Evolutionary conservation across 2,329 filamentous ascomycete species (phyloP).

Genomic region (Neofusicoccum laricinum): DNA sequence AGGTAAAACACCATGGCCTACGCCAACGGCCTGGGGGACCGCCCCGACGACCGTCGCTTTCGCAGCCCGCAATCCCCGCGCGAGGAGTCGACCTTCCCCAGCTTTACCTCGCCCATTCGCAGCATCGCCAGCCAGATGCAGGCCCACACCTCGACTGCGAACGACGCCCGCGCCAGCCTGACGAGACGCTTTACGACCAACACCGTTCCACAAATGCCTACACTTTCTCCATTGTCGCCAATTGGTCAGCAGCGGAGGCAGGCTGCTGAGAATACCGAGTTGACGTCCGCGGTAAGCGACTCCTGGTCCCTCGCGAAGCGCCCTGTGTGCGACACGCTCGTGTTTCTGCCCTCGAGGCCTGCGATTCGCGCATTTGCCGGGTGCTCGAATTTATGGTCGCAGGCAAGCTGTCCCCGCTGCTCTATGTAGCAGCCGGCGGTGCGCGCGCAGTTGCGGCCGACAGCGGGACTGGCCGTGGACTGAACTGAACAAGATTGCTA

Average conservation of each 20-base stretch:
- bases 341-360: not conserved
- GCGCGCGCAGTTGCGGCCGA: not conserved
- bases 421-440: not conserved
- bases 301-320: not conserved
- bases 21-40: constrained; percentile 59
- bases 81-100: constrained; percentile 69
- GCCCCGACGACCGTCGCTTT: constrained; percentile 78
- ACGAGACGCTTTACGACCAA: constrained; percentile 91
- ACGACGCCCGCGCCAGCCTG: constrained; percentile 73
- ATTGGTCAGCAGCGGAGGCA: constrained; percentile 55
- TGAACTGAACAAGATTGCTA: constrained; percentile 19
- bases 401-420: not conserved
- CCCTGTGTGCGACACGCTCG: not conserved
- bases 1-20: constrained; percentile 55
- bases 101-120: constrained; percentile 68
- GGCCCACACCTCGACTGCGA: constrained; percentile 52
- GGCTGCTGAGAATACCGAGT: constrained; percentile 53
- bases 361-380: not conserved
- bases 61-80: constrained; percentile 73
- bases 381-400: not conserved
- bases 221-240: constrained; percentile 62
- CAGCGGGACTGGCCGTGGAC: constrained; percentile 24
- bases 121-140: constrained; percentile 62
- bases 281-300: constrained; percentile 52
- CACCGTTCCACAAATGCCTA: constrained; percentile 75